Evolutionary conservation across 768 basidiomycete species (phyloP).

Genomic region (Leccinum ochraceum): DNA sequence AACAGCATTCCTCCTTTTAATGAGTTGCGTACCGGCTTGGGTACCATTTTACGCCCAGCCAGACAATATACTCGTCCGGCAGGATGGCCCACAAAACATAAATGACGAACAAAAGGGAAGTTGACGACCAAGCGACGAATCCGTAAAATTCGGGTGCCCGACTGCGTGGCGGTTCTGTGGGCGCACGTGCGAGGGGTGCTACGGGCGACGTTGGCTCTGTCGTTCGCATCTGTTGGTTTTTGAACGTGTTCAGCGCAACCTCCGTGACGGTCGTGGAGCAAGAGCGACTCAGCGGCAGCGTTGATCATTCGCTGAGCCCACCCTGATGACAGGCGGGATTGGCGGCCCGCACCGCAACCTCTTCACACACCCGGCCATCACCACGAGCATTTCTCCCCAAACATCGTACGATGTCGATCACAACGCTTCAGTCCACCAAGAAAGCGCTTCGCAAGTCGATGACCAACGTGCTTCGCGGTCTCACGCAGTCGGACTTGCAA

Average conservation of each 20-base stretch:
- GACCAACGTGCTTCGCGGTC: slow-evolving; percentile 41
- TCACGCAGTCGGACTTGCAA: slow-evolving; percentile 48
- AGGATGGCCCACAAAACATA: slow-evolving; percentile 82
- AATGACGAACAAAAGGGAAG: slow-evolving; percentile 65
- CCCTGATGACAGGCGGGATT: slow-evolving; percentile 1
- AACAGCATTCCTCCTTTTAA: not conserved
- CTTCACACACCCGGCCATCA: slow-evolving; percentile 2
- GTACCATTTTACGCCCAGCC: slow-evolving; percentile 79
- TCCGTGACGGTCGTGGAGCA: slow-evolving; percentile 19
- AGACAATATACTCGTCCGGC: slow-evolving; percentile 67
- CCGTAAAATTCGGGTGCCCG: slow-evolving; percentile 87
- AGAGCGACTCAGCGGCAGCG: slow-evolving; percentile 6
- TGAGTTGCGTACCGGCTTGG: slow-evolving; percentile 65
- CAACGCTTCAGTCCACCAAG: slow-evolving; percentile 36
- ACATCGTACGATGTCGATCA: slow-evolving; percentile 27
- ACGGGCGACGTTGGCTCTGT: slow-evolving; percentile 44
- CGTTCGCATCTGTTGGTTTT: slow-evolving; percentile 10
- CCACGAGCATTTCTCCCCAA: not conserved
- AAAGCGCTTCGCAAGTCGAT: slow-evolving; percentile 62
- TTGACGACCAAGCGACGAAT: slow-evolving; percentile 85
- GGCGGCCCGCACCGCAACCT: not conserved
- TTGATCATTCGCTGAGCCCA: slow-evolving; percentile 17
- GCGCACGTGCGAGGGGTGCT: slow-evolving; percentile 45
- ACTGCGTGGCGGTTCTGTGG: slow-evolving; percentile 46
- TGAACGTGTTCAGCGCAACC: slow-evolving; percentile 19